Conservation (phyloP, 805 yeast species). For the Hanseniaspora thailandica region DNA sequence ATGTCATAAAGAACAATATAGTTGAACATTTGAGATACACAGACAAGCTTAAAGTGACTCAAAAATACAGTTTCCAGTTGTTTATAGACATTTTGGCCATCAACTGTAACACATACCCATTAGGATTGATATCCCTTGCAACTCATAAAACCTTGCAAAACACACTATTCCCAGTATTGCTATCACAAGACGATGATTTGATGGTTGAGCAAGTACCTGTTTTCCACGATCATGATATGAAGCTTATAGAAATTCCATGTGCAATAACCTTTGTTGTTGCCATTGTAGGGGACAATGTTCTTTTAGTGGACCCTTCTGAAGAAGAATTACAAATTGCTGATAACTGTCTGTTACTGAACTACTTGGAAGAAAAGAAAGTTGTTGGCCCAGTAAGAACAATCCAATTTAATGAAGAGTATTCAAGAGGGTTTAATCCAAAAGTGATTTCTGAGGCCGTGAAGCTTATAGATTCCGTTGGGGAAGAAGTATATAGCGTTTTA, state of each 20-base stretch:
- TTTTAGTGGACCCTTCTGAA: slow-evolving; percentile 74
- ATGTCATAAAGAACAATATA: slow-evolving; percentile 32
- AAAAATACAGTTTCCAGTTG: slow-evolving; percentile 63
- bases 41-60: slow-evolving; percentile 48
- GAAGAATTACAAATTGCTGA: slow-evolving; percentile 83
- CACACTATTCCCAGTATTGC: slow-evolving; percentile 60
- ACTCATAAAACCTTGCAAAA: slow-evolving; percentile 70
- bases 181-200: slow-evolving; percentile 52
- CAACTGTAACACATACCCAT: slow-evolving; percentile 68
- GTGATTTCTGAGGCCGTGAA: slow-evolving; percentile 44
- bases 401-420: slow-evolving; percentile 40
- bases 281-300: slow-evolving; percentile 50
- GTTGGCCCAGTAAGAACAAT: slow-evolving; percentile 63
- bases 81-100: slow-evolving; percentile 71
- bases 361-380: slow-evolving; percentile 47
- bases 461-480: slow-evolving; percentile 51
- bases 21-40: slow-evolving; percentile 42
- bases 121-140: slow-evolving; percentile 68
- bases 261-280: slow-evolving; percentile 73
- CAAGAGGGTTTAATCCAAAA: slow-evolving; percentile 44
- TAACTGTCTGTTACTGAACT: slow-evolving; percentile 65
- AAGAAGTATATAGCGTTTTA: slow-evolving; percentile 44
- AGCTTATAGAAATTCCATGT: slow-evolving; percentile 41
- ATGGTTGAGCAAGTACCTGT: slow-evolving; percentile 81
- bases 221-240: slow-evolving; percentile 75